Evolutionary conservation across 2,329 filamentous ascomycete genomes (phyloP).

Genomic region (Zarea fungicola): DNA sequence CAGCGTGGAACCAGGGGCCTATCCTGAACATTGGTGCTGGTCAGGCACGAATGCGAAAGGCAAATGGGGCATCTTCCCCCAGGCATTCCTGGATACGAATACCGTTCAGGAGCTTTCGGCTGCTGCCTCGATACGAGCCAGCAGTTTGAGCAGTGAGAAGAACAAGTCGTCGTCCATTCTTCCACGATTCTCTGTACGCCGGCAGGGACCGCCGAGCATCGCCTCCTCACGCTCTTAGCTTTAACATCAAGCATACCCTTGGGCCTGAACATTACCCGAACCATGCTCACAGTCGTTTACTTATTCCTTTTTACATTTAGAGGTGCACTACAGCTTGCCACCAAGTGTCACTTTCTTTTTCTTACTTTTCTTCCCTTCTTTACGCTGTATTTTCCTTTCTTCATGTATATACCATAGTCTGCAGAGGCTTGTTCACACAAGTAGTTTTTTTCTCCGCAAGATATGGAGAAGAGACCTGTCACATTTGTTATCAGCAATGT

Average conservation of each 20-base stretch:
- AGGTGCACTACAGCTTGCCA: too few relatives aligned
- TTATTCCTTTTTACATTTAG: too few relatives aligned
- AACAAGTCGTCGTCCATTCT: constrained; percentile 29
- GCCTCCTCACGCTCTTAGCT: constrained; percentile 24
- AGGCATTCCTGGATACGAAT: constrained; percentile 41
- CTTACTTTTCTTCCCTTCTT: neutral
- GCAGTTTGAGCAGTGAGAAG: constrained; percentile 29
- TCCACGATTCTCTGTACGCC: constrained; percentile 27
- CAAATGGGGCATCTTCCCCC: constrained; percentile 49
- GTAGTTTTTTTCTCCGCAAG: too few relatives aligned
- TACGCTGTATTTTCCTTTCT: neutral
- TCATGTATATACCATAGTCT: too few relatives aligned
- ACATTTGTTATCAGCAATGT: too few relatives aligned
- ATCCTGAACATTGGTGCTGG: constrained; percentile 52
- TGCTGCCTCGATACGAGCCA: constrained; percentile 25
- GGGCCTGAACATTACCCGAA: too few relatives aligned
- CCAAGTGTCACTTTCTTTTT: constrained; percentile 5
- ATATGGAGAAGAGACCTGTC: too few relatives aligned
- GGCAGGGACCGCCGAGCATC: constrained; percentile 26
- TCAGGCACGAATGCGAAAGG: constrained; percentile 47
- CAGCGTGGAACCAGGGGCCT: constrained; percentile 30
- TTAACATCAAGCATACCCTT: too few relatives aligned
- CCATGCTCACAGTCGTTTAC: too few relatives aligned
- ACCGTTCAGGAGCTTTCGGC: constrained; percentile 35
- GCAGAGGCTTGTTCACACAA: too few relatives aligned